phyloP scores from a whole-genome alignment of 2,329 filamentous ascomycete species.

The Calonectria fujianensis region DNA sequence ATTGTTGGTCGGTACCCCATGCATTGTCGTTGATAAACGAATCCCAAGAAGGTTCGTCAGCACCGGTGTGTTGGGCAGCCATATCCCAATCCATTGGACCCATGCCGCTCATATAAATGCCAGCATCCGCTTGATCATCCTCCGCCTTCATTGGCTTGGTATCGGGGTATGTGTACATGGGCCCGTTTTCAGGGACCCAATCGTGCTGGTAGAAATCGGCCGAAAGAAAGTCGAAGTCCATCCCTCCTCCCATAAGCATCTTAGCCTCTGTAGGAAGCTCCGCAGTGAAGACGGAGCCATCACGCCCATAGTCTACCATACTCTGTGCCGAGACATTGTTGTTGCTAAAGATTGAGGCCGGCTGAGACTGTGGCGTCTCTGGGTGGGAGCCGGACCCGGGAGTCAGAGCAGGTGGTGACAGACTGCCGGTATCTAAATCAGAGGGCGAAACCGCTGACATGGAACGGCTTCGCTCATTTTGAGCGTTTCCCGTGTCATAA shows the following conservation, averaged over 20 bases:
- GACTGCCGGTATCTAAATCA: conserved; percentile 41
- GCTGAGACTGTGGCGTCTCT: conserved; percentile 47
- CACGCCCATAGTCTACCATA: conserved; percentile 49
- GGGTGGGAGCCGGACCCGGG: conserved; percentile 54
- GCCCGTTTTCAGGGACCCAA: conserved; percentile 35
- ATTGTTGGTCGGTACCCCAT: conserved; percentile 49
- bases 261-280: conserved; percentile 65
- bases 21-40: conserved; percentile 57
- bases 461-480: conserved; percentile 46
- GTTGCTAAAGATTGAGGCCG: conserved; percentile 46
- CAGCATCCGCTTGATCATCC: conserved; percentile 6
- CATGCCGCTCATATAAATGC: conserved; percentile 16
- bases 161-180: conserved; percentile 33
- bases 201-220: conserved; percentile 42
- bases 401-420: conserved; percentile 56
- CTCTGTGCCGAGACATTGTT: conserved; percentile 35
- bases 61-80: conserved; percentile 4
- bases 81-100: conserved; percentile 38
- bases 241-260: conserved; percentile 60
- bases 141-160: conserved; percentile 28
- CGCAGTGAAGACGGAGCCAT: conserved; percentile 63
- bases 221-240: conserved; percentile 55
- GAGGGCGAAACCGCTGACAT: conserved; percentile 46
- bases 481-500: conserved; percentile 44
- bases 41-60: conserved; percentile 58